Evolutionary conservation across 148 eudicot genomes (phyloP).

Genomic region (Chenopodium quinoa): DNA sequence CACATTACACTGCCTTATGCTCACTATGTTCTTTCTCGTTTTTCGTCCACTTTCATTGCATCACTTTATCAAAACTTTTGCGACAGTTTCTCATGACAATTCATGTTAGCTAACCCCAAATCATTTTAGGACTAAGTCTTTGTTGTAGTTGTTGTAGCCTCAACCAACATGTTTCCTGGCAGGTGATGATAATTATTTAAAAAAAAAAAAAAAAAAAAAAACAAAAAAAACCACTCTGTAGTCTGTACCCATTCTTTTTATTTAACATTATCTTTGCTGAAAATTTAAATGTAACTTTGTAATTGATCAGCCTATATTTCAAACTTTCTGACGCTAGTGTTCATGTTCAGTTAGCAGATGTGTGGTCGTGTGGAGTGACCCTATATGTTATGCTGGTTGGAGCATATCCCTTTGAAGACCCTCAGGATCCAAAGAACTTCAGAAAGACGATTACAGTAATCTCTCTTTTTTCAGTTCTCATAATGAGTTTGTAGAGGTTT

Average conservation of each 20-base stretch:
- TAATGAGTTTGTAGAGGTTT: neutral
- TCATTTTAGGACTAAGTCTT: too few relatives aligned
- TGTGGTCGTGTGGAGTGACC: constrained; percentile 88
- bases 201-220: too few relatives aligned
- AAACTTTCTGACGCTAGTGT: neutral
- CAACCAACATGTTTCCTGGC: neutral
- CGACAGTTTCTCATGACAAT: too few relatives aligned
- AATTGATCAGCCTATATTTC: neutral
- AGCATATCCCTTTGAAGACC: constrained; percentile 90
- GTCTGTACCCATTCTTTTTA: neutral
- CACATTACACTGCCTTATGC: too few relatives aligned
- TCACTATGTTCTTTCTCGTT: too few relatives aligned
- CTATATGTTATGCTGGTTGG: constrained; percentile 89
- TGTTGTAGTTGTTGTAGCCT: neutral
- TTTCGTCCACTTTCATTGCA: too few relatives aligned
- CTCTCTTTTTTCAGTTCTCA: constrained; percentile 7
- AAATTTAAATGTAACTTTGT: neutral
- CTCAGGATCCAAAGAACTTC: constrained; percentile 78
- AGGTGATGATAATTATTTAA: too few relatives aligned
- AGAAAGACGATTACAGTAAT: constrained; percentile 81
- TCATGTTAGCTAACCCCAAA: too few relatives aligned
- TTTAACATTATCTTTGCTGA: neutral
- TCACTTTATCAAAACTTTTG: too few relatives aligned
- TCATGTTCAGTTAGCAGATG: constrained; percentile 61
- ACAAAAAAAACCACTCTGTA: too few relatives aligned